Evolutionary conservation across 331 rosid species (phyloP).

Genomic region (Quercus phellos): DNA sequence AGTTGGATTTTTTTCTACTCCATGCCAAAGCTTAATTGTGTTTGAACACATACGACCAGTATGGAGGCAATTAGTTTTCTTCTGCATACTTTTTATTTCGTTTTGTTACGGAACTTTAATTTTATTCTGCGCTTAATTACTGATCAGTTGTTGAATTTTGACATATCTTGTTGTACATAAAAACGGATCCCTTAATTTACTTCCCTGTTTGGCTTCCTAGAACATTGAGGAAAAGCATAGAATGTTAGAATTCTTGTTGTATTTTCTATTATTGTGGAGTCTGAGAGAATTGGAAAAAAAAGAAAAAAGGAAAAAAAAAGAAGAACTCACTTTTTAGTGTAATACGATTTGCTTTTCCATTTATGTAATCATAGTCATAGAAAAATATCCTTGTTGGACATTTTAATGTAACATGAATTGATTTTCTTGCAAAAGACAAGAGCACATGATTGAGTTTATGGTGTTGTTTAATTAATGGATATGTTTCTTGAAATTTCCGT

Average conservation of each 20-base stretch:
- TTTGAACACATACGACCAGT: background rate
- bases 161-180: background rate
- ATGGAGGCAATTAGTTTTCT: constrained; percentile 18
- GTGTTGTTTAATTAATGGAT: background rate
- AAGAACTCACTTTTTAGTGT: background rate
- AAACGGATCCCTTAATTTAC: background rate
- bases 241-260: background rate
- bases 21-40: no score
- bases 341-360: background rate
- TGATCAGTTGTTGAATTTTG: background rate
- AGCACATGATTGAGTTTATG: background rate
- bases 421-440: background rate
- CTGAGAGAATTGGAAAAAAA: background rate
- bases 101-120: no score
- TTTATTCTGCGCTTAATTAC: background rate
- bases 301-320: background rate
- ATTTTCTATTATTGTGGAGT: background rate
- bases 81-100: background rate
- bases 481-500: background rate
- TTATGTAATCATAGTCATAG: background rate
- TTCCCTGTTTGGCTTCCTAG: background rate
- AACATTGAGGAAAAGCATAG: background rate
- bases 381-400: background rate
- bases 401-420: no score
- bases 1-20: no score